Evolutionary conservation across 2,329 filamentous ascomycete genomes (phyloP), one percentile per base, ranked within the genome.

Genomic region (Beauveria australis): DNA sequence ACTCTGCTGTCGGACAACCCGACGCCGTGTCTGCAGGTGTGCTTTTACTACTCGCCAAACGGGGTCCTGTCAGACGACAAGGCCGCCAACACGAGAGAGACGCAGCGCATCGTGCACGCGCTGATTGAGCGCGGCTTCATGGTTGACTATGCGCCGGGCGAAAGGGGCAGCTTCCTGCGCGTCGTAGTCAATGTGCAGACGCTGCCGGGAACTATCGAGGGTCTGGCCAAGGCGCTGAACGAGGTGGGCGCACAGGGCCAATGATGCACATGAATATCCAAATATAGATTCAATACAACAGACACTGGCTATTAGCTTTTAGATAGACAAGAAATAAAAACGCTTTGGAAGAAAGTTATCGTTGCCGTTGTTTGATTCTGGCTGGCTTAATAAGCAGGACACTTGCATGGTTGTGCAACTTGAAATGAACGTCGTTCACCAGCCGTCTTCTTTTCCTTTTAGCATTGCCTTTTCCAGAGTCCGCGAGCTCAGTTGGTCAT

Each of bases 21-120:
- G 28, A 87, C 92, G 52, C 90, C 91, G 0, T 97, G 93, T 74
- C 77, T 96, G 71, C 94, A 97, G 75, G 89, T 97, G 24, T 97
- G 93, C 78, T 97, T 97, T 73, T 96, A 96, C 72, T 92, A 89
- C 68, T 85, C 87, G 0, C 84, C 84, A 0, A 64, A 64, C 1
- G 83, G 86, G 2, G 67, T 73, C 61, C 64, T 89, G 48, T 67
- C 73, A 0, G 72, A 72, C 0, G 72, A 77, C 18, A 65, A 70
- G 6, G 72, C 72, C 43, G 73, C 71, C 57, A 85, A 84, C 67
- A 82, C 81, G 37, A 67, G 70, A 46, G 71, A 75, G 46, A 84
- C 82, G 37, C 74, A 76, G 65, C 70, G 66, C 9, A 81, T 84
- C 68, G 81, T 79, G 1, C 69, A 71, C 54, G 74, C 68, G 65